Percentiles rank a stretch among this genome's conserved stretches.
Conservation (phyloP, 1,284 basidiomycete species). For the Cutaneotrichosporon cutaneum region DNA sequence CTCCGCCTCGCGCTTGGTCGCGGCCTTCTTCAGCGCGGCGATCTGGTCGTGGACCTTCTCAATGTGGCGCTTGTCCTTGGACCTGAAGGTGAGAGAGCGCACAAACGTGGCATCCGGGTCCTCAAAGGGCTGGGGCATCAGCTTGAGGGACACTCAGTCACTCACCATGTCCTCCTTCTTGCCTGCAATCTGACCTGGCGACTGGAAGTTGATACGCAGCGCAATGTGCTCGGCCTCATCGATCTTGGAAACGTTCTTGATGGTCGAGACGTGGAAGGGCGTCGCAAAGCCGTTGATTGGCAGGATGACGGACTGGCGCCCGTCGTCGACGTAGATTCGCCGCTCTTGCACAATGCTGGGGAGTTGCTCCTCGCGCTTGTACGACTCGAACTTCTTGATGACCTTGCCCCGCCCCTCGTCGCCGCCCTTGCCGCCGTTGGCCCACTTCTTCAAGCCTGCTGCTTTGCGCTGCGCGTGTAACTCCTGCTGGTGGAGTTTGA, state of each 20-base stretch:
- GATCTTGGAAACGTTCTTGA: conserved; percentile 97
- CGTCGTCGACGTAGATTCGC: conserved; percentile 87
- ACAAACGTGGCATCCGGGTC: conserved; percentile 96
- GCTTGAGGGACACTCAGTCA: conserved; percentile 49
- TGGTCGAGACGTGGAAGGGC: conserved; percentile 97
- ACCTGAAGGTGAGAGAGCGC: conserved; percentile 91
- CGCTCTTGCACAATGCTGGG: conserved; percentile 75
- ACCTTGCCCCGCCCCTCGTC: conserved; percentile 74
- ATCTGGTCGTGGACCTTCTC: conserved; percentile 87
- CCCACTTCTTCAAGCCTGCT: conserved; percentile 80
- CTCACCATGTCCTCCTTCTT: conserved; percentile 96
- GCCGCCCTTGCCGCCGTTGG: conserved; percentile 62
- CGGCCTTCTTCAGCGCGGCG: conserved; percentile 92
- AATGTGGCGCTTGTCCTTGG: conserved; percentile 83
- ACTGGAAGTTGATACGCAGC: conserved; percentile 97
- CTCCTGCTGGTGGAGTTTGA: conserved; percentile 85
- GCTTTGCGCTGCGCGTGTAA: conserved; percentile 75
- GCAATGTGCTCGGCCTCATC: conserved; percentile 95
- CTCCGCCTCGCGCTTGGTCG: conserved; percentile 95
- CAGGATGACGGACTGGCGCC: conserved; percentile 82
- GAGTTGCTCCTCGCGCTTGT: conserved; percentile 87
- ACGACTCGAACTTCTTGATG: conserved; percentile 96
- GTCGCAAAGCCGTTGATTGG: conserved; percentile 95
- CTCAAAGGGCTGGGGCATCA: conserved; percentile 70
- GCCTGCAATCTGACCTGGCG: conserved; percentile 93